phyloP scores from a whole-genome alignment of 805 yeast species.

The Ogataea siamensis region DNA sequence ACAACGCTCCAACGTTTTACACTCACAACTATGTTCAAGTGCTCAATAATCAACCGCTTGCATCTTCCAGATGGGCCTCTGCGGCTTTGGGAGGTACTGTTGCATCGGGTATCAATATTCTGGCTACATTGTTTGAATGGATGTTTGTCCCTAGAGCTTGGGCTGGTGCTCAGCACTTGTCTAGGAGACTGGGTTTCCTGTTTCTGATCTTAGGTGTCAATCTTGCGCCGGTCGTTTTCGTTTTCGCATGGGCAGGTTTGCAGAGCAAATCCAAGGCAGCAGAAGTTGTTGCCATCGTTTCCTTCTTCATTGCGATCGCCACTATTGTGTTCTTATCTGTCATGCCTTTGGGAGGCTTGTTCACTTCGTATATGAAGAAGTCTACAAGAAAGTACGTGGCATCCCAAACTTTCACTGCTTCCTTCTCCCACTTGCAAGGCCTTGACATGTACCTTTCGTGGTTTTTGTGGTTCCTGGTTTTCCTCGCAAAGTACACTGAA shows the following conservation, averaged over 20 bases:
- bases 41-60: conserved; percentile 78
- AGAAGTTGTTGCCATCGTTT: conserved; percentile 74
- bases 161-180: conserved; percentile 98
- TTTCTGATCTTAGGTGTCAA: conserved; percentile 63
- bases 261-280: conserved; percentile 69
- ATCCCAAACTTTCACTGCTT: conserved; percentile 94
- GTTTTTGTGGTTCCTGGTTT: conserved; percentile 84
- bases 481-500: conserved; percentile 84
- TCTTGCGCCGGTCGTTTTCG: conserved; percentile 82
- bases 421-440: conserved; percentile 76
- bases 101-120: conserved; percentile 76
- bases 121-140: conserved; percentile 93
- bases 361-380: conserved; percentile 88
- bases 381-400: conserved; percentile 86
- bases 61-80: conserved; percentile 91
- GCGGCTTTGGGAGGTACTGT: conserved; percentile 90
- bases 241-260: conserved; percentile 76
- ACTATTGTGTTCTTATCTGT: conserved; percentile 84
- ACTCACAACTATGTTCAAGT: conserved; percentile 84
- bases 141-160: conserved; percentile 94
- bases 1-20: conserved; percentile 87
- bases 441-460: conserved; percentile 96
- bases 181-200: conserved; percentile 82
- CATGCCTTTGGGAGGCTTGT: conserved; percentile 96
- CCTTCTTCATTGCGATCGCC: conserved; percentile 82